Evolutionary conservation across 2,329 filamentous ascomycete species (phyloP).

Genomic region (Fusarium annulatum): DNA sequence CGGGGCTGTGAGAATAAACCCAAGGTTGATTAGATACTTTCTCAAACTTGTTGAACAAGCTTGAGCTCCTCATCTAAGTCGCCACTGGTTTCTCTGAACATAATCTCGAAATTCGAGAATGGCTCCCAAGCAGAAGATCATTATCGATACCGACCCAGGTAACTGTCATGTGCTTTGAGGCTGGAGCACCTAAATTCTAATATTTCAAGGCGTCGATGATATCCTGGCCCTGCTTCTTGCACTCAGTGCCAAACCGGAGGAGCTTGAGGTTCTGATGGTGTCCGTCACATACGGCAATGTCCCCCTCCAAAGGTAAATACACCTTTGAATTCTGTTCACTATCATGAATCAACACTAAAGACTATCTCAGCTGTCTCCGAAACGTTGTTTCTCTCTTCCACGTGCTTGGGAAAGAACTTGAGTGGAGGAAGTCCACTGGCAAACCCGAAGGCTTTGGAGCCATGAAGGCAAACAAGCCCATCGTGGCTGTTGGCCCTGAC

Average conservation of each 20-base stretch:
- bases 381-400: conserved; percentile 94
- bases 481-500: conserved; percentile 87
- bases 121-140: conserved; percentile 79
- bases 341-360: background rate
- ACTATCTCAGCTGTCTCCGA: conserved; percentile 74
- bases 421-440: conserved; percentile 80
- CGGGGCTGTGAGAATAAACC: background rate
- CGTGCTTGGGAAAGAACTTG: conserved; percentile 87
- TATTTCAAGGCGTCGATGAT: conserved; percentile 80
- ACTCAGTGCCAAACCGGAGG: conserved; percentile 81
- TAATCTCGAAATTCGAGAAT: conserved; percentile 48
- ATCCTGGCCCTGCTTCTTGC: conserved; percentile 88
- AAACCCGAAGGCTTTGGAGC: conserved; percentile 77
- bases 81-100: conserved; percentile 1
- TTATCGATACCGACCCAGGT: conserved; percentile 96
- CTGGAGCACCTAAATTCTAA: background rate
- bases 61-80: background rate
- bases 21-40: background rate
- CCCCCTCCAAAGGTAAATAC: conserved; percentile 76
- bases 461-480: conserved; percentile 78
- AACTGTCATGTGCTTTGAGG: conserved; percentile 36
- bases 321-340: conserved; percentile 23
- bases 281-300: conserved; percentile 96
- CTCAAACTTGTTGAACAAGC: background rate
- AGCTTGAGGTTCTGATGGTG: conserved; percentile 86